Percentiles rank a stretch among this genome's conserved stretches.
Evolutionary conservation across 352 stramenopile genomes (phyloP).

Genomic region (Phytophthora tubulina): DNA sequence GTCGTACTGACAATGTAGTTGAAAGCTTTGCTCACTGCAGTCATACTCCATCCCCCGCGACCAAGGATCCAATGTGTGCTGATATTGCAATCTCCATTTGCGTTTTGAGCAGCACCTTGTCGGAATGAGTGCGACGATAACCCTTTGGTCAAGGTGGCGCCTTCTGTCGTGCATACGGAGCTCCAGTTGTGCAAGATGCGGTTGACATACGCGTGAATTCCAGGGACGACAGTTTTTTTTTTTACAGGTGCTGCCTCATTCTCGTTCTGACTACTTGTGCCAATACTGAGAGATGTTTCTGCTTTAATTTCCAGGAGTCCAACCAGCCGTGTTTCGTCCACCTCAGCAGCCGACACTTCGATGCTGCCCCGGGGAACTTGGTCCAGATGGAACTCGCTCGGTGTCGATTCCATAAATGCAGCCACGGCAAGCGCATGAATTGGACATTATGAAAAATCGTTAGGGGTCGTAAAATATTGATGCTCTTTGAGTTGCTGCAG

Average conservation of each 20-base stretch:
- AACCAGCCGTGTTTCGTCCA: neutral
- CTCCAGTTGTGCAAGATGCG: conserved; percentile 11
- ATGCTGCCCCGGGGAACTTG: conserved; percentile 7
- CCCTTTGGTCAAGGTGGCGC: neutral
- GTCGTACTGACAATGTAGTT: conserved; percentile 26
- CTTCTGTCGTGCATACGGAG: neutral
- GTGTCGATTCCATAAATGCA: neutral
- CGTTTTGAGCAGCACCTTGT: conserved; percentile 9
- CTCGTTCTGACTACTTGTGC: neutral
- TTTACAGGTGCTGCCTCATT: neutral
- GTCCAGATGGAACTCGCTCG: conserved; percentile 13
- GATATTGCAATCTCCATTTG: conserved; percentile 16
- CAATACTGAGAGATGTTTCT: neutral
- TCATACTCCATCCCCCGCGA: conserved; percentile 8
- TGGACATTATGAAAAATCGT: conserved; percentile 2
- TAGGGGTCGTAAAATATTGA: conserved; percentile 15
- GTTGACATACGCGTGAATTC: conserved; percentile 17
- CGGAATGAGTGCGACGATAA: conserved; percentile 16
- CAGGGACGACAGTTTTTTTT: conserved; percentile 4
- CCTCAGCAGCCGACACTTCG: neutral
- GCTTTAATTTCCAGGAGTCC: neutral
- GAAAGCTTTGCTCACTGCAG: conserved; percentile 21
- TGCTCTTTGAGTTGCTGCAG: conserved; percentile 4
- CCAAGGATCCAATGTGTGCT: conserved; percentile 21
- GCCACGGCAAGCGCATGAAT: conserved; percentile 9